Base-by-base conservation (phyloP, 495 filamentous ascomycete genomes). In the Hamigera avellanea region DNA sequence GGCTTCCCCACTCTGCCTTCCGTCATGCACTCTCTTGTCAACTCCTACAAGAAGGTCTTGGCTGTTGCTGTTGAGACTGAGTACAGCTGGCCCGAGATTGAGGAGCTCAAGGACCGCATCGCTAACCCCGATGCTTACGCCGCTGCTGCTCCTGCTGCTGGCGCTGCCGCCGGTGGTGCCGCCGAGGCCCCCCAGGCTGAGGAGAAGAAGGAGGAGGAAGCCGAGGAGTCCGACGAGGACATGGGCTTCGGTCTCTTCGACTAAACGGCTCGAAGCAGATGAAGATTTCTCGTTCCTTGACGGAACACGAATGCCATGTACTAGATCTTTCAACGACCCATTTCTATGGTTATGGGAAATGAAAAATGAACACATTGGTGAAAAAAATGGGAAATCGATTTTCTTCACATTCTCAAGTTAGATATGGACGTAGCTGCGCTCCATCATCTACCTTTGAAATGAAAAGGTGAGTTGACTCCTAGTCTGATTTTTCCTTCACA, bases 1-100 rank as follows among this genome's bases (percentile, higher is more conserved):
- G 82, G 81, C 76, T 95, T 81, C 78, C 91, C 91, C 49, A 98
- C 91, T 52, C 73, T 95, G n/a, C 89, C 91, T 32, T 89, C 91
- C 32, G 76, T 94, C 65, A 80, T 93, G 44, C 91, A 99, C 79
- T 93, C 84, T 34, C 46, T 96, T 35, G 69, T 96, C 73, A 96
- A 96, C 76, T 52, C 69, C 56, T 99, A 95, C 83, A 99, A 99
- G 84, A 94, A 93, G 59, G 76, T 86, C 43, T 64, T 99, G 45
- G 75, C 89, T 47, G 79, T 96, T 50, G 91, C 93, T 44, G 60
- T 96, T 46, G 77, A 76, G 63, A 95, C 86, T 41, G 91, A 94
- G 41, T 81, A 80, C 74, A 82, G 79, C 68, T 99, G 89, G 91
- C 78, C 86, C 45, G 84, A 83, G 61, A 95, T 99, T 64, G 81